These are phyloP conservation scores for Hysterangium stoloniferum DNA, from an alignment of 768 basidiomycete species.

Conservation along the genomic window DNA sequence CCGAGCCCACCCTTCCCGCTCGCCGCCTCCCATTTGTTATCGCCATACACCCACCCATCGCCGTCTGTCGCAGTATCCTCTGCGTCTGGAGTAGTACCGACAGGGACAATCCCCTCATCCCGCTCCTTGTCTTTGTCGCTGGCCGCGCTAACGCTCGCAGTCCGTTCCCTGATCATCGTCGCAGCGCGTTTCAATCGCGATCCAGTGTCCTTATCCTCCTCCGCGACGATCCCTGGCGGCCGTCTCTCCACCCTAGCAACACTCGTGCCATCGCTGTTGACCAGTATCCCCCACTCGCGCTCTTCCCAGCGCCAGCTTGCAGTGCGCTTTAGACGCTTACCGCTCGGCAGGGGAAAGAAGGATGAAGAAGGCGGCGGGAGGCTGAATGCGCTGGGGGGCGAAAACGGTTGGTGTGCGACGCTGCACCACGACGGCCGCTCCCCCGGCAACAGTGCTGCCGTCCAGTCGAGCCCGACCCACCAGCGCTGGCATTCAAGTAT, in stretches of 20 bases:
- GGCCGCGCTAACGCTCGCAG: constrained; percentile 20
- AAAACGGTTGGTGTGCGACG: constrained; percentile 46
- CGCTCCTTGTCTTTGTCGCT: constrained; percentile 11
- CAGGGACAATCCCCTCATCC: not conserved
- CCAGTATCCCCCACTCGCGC: constrained; percentile 78
- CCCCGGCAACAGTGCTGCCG: constrained; percentile 79
- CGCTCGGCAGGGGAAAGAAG: constrained; percentile 36
- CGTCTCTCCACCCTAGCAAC: constrained; percentile 52
- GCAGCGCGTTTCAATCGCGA: constrained; percentile 46
- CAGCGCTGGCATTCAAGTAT: constrained; percentile 92
- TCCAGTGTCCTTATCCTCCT: constrained; percentile 26
- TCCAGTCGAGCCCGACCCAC: constrained; percentile 99
- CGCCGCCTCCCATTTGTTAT: constrained; percentile 89
- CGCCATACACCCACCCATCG: constrained; percentile 91
- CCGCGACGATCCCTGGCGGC: constrained; percentile 44
- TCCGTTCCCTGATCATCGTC: constrained; percentile 34
- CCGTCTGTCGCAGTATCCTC: constrained; percentile 48
- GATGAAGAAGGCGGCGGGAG: constrained; percentile 57
- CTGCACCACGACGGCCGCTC: constrained; percentile 88
- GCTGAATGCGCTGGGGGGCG: constrained; percentile 62
- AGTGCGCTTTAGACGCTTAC: constrained; percentile 50
- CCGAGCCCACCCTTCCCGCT: constrained; percentile 77
- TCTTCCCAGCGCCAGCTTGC: constrained; percentile 90
- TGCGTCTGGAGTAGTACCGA: not conserved
- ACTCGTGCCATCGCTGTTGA: constrained; percentile 45